Evolutionary conservation across 169 alveolate species (phyloP), one percentile per base, ranked within the genome.

Genomic region (Perkinsus chesapeaki): DNA sequence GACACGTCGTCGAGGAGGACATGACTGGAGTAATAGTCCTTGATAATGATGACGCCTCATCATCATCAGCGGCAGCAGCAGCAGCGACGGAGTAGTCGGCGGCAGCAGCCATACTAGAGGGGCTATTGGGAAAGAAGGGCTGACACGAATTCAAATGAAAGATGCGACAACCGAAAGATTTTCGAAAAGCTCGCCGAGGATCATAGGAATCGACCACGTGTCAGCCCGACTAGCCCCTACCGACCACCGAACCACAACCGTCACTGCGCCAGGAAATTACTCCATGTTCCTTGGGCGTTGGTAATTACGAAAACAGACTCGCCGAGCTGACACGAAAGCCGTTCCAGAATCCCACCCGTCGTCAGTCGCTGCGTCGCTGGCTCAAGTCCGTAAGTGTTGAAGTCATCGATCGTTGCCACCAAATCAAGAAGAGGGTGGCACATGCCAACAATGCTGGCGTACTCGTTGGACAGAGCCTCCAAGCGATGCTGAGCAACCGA

Each of bases 201-300:
- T n/a, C n/a, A n/a, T n/a, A n/a, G n/a, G n/a, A n/a, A n/a, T n/a
- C n/a, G n/a, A n/a, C n/a, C 27, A 60, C 82, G 82, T 60, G 82
- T 60, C 82, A 60, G 82, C 82, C 82, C 82, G 82, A 60, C 82
- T 16, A 60, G 82, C 82, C 82, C 82, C 82, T 60, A 23, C 82
- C 31, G 27, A n/a, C n/a, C 27, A 60, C 37, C 31, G 27, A 16
- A 60, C 82, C 31, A 12, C 37, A 43, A 60, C 27, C 27, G 27
- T 34, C 82, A 34, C 82, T n/a, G 82, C 82, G 82, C 82, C 82
- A 60, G 37, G 82, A 60, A 60, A 60, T 43, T 43, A 60, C 27
- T 20, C 82, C 82, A 27, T 16, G 82, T 60, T 34, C 82, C 82
- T 60, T 60, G 82, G 82, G 82, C 27, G 82, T 9, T 43, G 60